Evolutionary conservation across 257 asterid genomes (phyloP), one percentile per base, ranked within the genome.

Genomic region (Verbascum thapsus): DNA sequence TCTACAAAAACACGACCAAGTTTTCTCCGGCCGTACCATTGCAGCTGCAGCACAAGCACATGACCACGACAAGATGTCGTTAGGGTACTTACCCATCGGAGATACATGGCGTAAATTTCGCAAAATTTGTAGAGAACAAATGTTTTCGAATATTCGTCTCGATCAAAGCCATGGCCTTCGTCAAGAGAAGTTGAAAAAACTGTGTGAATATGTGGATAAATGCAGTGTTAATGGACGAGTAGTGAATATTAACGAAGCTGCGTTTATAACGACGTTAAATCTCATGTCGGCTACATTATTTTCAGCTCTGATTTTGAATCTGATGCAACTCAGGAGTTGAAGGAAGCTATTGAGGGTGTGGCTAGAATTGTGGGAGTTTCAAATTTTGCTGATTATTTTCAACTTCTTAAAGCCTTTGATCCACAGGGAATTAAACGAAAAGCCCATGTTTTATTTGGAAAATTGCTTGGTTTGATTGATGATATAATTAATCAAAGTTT

Each of bases 251-350:
- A 76, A 75, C 0, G 72, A 68, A 7, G 78, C 75, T 9, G 72
- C 65, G n/a, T 81, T 78, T 13, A 50, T 55, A 1, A 78, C 80
- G 6, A 70, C 78, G 5, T 56, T 78, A n/a, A 81, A 78, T 39
- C 67, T 77, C 23, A 67, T 78, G 70, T 81, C 81, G 0, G 68
- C 42, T 64, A 69, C 80, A 0, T 69, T 81, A 0, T 78, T 78
- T 22, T 81, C 87, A 0, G 13, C 53, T 0, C 69, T 0, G 73
- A 66, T 3, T 61, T 57, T 1, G 78, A 76, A 8, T 72, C 73
- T 10, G 55, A 42, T 3, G 52, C 19, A 1, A 62, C 74, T 34
- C 59, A 51, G 11, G 80, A 75, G 40, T 49, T 75, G 15, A 70
- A 70, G 78, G 74, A 64, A 18, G 39, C 64, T 16, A 62, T 81